Evolutionary conservation across 257 asterid genomes (phyloP), one percentile per base, ranked within the genome.

Genomic region (Catharanthus roseus): DNA sequence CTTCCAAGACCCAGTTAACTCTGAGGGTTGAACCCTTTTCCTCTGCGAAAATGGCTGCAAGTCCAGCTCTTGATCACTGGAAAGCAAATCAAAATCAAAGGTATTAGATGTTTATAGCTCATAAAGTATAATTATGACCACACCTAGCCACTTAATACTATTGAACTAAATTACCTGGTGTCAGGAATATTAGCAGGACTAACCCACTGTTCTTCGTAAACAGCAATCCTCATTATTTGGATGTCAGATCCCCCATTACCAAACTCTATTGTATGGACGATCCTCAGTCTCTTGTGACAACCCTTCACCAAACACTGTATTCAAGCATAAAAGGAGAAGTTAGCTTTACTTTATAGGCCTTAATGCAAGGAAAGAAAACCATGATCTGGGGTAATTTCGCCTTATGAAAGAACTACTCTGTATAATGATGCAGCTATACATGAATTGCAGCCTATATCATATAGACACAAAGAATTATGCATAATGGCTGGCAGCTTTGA

Each of bases 221-320:
- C 90, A 77, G 97, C 97, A 77, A 95, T 84, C 79, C 99, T 90
- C 95, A 95, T 77, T 73, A 88, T 95, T 77, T 89, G 97, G 77
- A 95, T 85, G 81, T 91, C 96, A 12, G 97, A 83, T 69, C 99
- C 97, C 36, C 97, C 97, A 49, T 84, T 88, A 70, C 90, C 85
- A 85, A 95, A 95, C 77, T 95, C 97, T 83, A 95, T 85, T 10
- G 97, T 91, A 82, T 95, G 97, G 72, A 95, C 97, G 51, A 95
- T 84, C 31, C 97, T 93, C 80, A 95, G 79, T 86, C 97, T 87
- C 83, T 84, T 91, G 82, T 95, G 97, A 91, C 97, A 91, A 70
- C 99, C 97, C 85, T 91, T 95, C 51, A 95, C 99, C 86, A 95
- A 80, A 83, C 99, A 95, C 99, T 91, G 67, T 58, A 55, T 11